Base-by-base conservation (phyloP, 495 filamentous ascomycete species). In the Haplographium delicatum region DNA sequence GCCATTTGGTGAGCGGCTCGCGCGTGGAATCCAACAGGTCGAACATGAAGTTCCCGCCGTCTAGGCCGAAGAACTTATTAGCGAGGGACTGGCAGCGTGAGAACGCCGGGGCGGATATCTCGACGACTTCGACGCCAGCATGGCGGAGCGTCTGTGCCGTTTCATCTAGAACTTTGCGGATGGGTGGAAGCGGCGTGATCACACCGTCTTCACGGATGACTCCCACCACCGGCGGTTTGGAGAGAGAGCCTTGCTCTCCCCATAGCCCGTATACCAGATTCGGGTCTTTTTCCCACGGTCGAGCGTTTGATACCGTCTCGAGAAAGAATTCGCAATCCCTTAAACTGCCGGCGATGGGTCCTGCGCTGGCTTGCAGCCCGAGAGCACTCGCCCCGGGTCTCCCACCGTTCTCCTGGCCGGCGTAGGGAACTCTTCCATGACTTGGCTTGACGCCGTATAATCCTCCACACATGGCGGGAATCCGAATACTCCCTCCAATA, bases 401-500 rank as follows among this genome's bases (percentile, higher is more conserved):
- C 7, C 40, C 42, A 5, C 73, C 75, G 22, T 59, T 66, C 50
- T 72, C 41, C 35, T 59, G 56, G 19, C 60, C 60, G 22, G 44
- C 47, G 23, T 73, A 77, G 0, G 85, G 80, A 4, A 89, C 61
- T 7, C 84, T 71, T 9, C 76, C 76, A 1, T 63, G 59, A 19
- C 72, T 76, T 2, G 82, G 81, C 54, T 83, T 84, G 55, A 84
- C 71, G 0, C 74, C 72, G 39, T 78, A 82, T 4, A 83, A 59
- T 2, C 76, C 78, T 40, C 73, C 70, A 50, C 75, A 82, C 59
- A 80, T 75, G 0, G 78, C 76, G 0, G 82, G 82, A 19, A 84
- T 71, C 3, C 81, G 66, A 20, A 84, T 74, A 5, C 75, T 81
- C 6, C 86, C 86, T 0, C 84, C 86, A 43, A 90, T 82, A 66